Conservation (phyloP, 2,329 filamentous ascomycete genomes). For the Xylariales sp. region DNA sequence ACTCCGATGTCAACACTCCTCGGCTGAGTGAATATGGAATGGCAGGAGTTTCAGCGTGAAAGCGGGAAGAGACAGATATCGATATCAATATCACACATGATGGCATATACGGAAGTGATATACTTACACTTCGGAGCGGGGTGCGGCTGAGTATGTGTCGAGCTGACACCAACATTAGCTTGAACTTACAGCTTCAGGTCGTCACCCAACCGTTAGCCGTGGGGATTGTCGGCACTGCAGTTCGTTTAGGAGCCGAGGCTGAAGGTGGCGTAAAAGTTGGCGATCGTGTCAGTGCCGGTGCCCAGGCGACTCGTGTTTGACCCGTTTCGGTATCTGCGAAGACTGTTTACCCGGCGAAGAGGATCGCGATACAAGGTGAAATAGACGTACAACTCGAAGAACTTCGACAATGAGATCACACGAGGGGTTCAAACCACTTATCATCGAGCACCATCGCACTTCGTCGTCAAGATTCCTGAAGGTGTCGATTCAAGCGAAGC, state of each 20-base stretch:
- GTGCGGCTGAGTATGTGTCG: slow-evolving; percentile 21
- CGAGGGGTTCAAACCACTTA: slow-evolving; percentile 43
- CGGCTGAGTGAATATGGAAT: too few relatives aligned
- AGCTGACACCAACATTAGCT: neutral
- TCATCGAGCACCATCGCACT: slow-evolving; percentile 25
- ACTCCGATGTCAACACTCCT: too few relatives aligned
- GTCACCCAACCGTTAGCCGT: slow-evolving; percentile 41
- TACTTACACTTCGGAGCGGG: slow-evolving; percentile 38
- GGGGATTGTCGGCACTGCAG: slow-evolving; percentile 43
- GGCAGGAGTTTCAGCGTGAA: too few relatives aligned
- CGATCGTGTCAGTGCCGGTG: slow-evolving; percentile 48
- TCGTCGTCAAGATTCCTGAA: slow-evolving; percentile 38
- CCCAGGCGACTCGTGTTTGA: slow-evolving; percentile 39
- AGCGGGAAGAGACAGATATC: slow-evolving; percentile 35
- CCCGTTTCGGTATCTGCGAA: slow-evolving; percentile 20
- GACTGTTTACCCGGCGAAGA: slow-evolving; percentile 15
- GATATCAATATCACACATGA: slow-evolving; percentile 45
- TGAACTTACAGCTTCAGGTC: slow-evolving; percentile 19
- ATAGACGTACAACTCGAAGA: slow-evolving; percentile 37
- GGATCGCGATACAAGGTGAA: slow-evolving; percentile 23
- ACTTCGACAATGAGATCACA: slow-evolving; percentile 43
- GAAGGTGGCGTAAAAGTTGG: slow-evolving; percentile 39
- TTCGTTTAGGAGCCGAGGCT: slow-evolving; percentile 31
- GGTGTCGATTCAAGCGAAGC: slow-evolving; percentile 27
- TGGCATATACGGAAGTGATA: slow-evolving; percentile 40